phyloP scores from a whole-genome alignment of 345 rosid genomes.

The Brassica nigra region DNA sequence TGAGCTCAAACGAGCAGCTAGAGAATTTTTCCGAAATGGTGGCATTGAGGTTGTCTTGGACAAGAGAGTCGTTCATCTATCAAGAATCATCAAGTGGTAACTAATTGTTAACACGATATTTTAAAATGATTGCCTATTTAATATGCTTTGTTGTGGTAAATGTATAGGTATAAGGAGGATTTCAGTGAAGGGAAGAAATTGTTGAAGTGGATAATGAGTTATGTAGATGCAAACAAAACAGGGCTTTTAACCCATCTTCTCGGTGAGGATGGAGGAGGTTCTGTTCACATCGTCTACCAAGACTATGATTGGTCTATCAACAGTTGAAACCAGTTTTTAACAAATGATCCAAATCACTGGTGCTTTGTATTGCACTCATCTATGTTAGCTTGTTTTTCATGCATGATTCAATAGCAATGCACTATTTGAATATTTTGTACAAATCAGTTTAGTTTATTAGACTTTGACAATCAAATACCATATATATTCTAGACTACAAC shows the following conservation, averaged over 20 bases:
- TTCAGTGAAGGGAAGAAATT: slow-evolving; percentile 71
- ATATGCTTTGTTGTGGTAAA: slow-evolving; percentile 5
- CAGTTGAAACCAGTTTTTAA: slow-evolving; percentile 28
- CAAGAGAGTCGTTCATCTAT: slow-evolving; percentile 60
- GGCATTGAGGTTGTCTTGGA: slow-evolving; percentile 67
- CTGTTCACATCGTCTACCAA: slow-evolving; percentile 59
- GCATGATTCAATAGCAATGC: not conserved
- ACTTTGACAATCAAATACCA: not conserved
- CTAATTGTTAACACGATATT: not conserved
- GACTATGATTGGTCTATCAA: slow-evolving; percentile 82
- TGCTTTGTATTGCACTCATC: not conserved
- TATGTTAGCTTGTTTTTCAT: not conserved
- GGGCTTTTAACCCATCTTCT: slow-evolving; percentile 78
- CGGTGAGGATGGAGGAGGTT: slow-evolving; percentile 62
- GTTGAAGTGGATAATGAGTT: slow-evolving; percentile 68
- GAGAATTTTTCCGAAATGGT: slow-evolving; percentile 67
- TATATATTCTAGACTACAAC: not conserved
- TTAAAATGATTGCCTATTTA: not conserved
- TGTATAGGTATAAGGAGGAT: slow-evolving; percentile 67
- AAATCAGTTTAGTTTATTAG: not conserved
- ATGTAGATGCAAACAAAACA: slow-evolving; percentile 67
- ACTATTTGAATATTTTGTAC: not conserved
- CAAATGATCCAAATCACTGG: not conserved
- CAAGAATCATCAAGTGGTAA: slow-evolving; percentile 82
- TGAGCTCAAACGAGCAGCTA: slow-evolving; percentile 66